Conservation (phyloP, 2,329 filamentous ascomycete species). For the Orbilia brochopaga region DNA sequence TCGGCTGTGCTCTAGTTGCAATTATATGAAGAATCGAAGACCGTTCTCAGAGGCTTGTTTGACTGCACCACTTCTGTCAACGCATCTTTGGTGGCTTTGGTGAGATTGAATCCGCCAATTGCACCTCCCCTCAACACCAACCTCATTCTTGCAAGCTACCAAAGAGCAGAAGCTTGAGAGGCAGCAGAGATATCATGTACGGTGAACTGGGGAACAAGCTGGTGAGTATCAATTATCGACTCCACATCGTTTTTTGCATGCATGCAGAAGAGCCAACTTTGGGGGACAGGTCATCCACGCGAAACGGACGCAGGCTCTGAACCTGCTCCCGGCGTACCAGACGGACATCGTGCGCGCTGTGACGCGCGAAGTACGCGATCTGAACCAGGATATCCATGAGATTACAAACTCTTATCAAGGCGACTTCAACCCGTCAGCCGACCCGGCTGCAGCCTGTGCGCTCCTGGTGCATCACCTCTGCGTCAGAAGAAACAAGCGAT, state of each 20-base stretch:
- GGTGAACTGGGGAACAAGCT: conserved; percentile 86
- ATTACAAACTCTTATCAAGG: conserved; percentile 83
- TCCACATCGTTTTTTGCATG: conserved; percentile 10
- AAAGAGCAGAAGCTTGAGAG: neutral
- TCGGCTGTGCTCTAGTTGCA: no score
- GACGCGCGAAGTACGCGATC: conserved; percentile 87
- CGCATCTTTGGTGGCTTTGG: conserved; percentile 8
- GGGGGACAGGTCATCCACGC: conserved; percentile 80
- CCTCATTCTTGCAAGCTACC: neutral
- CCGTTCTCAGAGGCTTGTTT: no score
- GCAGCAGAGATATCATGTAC: conserved; percentile 68
- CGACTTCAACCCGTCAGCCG: conserved; percentile 80
- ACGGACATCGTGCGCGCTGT: conserved; percentile 86
- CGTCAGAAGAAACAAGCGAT: conserved; percentile 95
- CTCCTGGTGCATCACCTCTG: conserved; percentile 91
- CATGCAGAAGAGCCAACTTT: neutral
- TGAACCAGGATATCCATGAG: conserved; percentile 81
- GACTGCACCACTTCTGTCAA: neutral
- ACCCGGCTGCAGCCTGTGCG: conserved; percentile 84
- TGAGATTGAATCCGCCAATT: neutral
- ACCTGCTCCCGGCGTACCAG: conserved; percentile 87
- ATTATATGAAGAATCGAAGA: no score
- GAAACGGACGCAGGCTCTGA: conserved; percentile 86
- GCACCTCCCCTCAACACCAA: neutral
- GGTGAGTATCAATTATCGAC: conserved; percentile 60